A percentile compares a stretch with the other conserved stretches of the same genome.
Conservation (phyloP, 129 eudicot genomes). For the Artemisia tridentata region DNA sequence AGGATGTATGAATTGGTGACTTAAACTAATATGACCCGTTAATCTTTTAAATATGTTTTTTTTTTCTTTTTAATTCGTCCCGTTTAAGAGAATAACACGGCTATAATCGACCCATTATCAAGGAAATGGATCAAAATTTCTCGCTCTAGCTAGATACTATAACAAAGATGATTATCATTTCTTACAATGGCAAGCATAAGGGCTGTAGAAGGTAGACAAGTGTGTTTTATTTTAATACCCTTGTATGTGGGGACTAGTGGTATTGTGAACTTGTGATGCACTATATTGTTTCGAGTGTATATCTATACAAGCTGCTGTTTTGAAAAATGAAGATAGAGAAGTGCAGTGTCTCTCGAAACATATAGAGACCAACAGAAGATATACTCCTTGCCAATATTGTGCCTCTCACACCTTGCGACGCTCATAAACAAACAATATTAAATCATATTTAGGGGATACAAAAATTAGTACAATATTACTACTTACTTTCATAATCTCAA, state of each 20-base stretch:
- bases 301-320: too few species aligned
- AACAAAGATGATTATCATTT: conserved; percentile 26
- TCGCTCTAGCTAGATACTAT: not conserved
- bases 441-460: conserved; percentile 7
- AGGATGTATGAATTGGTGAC: not conserved
- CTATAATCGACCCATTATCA: not conserved
- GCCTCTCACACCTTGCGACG: conserved; percentile 86
- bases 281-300: too few species aligned
- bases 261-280: too few species aligned
- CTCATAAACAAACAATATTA: conserved; percentile 8
- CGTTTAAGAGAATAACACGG: not conserved
- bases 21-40: not conserved
- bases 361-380: conserved; percentile 93
- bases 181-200: conserved; percentile 94
- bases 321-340: conserved; percentile 57
- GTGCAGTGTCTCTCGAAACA: conserved; percentile 99
- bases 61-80: not conserved
- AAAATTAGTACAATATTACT: not conserved
- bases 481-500: conserved; percentile 89
- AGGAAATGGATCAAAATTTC: conserved; percentile 4
- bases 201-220: conserved; percentile 95
- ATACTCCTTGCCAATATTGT: conserved; percentile 92
- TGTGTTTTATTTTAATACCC: conserved; percentile 8
- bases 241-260: too few species aligned
- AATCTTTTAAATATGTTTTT: not conserved